phyloP scores from a whole-genome alignment of 495 filamentous ascomycete species.

The Apiosordaria backusii region DNA sequence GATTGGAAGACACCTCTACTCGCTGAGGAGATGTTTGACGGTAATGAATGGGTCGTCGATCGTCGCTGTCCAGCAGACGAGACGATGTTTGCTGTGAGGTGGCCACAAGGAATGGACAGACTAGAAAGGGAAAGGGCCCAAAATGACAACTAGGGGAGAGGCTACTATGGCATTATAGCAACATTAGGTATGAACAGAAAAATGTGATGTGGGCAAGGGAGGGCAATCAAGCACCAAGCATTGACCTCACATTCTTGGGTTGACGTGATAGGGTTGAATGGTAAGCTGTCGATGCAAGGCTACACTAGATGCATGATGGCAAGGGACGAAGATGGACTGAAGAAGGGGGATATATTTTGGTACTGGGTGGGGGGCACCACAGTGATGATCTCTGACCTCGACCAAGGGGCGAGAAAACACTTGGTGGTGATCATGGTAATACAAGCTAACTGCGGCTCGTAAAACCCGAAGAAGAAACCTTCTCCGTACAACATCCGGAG shows the following conservation, averaged over 20 bases:
- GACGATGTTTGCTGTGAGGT: slow-evolving; percentile 16
- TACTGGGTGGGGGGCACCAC: neutral
- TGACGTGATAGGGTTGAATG: slow-evolving; percentile 8
- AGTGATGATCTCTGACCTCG: neutral
- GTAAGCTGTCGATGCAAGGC: slow-evolving; percentile 10
- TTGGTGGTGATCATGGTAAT: slow-evolving; percentile 1
- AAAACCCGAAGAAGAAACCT: neutral
- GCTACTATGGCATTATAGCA: slow-evolving; percentile 7
- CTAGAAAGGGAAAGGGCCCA: slow-evolving; percentile 3
- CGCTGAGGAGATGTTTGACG: slow-evolving; percentile 14
- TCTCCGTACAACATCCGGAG: no score
- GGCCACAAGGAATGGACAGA: slow-evolving; percentile 9
- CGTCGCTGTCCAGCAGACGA: slow-evolving; percentile 35
- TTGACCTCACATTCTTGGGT: slow-evolving; percentile 21
- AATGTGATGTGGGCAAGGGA: neutral
- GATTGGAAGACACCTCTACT: slow-evolving; percentile 16
- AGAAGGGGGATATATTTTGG: neutral
- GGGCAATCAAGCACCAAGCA: slow-evolving; percentile 13
- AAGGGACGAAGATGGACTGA: neutral
- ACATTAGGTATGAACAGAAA: neutral
- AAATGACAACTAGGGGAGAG: slow-evolving; percentile 8
- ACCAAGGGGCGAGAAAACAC: neutral
- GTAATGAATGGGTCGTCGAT: slow-evolving; percentile 21
- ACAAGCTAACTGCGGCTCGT: neutral
- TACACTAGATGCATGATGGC: slow-evolving; percentile 6